A percentile compares a stretch with the other conserved stretches of the same genome.
These are phyloP conservation scores for Sextonia rubra DNA, from an alignment of 164 flowering plant genomes.

Conservation along the genomic window DNA sequence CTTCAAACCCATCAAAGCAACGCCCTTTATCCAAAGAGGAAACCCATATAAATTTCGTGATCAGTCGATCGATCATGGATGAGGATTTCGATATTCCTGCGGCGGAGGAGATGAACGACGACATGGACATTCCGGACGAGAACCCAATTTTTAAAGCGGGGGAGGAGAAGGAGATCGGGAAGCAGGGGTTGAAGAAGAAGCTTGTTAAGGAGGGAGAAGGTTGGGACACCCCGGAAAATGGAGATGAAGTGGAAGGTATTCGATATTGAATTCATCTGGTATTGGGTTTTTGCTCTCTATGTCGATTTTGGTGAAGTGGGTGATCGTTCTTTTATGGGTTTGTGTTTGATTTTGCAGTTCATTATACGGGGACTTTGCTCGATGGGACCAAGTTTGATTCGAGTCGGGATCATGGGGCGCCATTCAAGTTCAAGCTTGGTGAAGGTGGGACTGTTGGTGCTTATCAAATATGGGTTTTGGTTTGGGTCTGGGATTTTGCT, in stretches of 20 bases:
- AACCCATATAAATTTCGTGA: neutral
- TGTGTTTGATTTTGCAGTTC: slow-evolving; percentile 44
- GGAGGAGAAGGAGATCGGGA: slow-evolving; percentile 92
- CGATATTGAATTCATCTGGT: neutral
- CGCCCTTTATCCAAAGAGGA: too few species aligned
- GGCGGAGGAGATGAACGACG: slow-evolving; percentile 26
- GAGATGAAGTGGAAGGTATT: slow-evolving; percentile 90
- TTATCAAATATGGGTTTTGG: too few species aligned
- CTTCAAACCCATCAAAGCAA: too few species aligned
- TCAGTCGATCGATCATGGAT: slow-evolving; percentile 28
- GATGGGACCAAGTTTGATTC: slow-evolving; percentile 96
- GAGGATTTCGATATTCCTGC: slow-evolving; percentile 42
- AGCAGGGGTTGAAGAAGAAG: slow-evolving; percentile 79
- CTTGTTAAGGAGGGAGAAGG: slow-evolving; percentile 82
- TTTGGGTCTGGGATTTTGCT: too few species aligned
- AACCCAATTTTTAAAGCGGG: slow-evolving; percentile 57
- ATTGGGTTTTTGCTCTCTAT: neutral
- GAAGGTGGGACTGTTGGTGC: slow-evolving; percentile 50
- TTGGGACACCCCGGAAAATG: slow-evolving; percentile 77
- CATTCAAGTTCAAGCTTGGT: slow-evolving; percentile 90
- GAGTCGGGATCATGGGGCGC: slow-evolving; percentile 71
- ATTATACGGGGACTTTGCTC: slow-evolving; percentile 88
- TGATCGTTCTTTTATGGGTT: slow-evolving; percentile 2
- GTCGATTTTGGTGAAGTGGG: neutral
- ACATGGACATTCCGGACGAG: slow-evolving; percentile 38